phyloP scores from a whole-genome alignment of 148 eudicot genomes.

The Tetragonia tetragonoides region DNA sequence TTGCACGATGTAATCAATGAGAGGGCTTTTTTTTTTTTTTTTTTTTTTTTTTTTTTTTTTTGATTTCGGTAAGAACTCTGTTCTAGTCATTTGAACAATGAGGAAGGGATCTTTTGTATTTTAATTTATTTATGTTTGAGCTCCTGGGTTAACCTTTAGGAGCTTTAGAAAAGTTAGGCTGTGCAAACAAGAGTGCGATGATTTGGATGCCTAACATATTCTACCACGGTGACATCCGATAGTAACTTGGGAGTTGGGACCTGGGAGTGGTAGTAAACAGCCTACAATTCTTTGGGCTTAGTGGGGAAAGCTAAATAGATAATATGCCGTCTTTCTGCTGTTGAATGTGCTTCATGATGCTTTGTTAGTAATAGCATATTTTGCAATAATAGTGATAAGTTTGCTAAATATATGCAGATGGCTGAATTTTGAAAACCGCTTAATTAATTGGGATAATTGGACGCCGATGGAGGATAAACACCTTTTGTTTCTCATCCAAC shows the following conservation, averaged over 20 bases:
- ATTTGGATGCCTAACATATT: background rate
- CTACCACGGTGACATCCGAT: too few species aligned
- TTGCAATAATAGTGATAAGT: background rate
- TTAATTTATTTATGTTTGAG: background rate
- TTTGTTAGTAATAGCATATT: background rate
- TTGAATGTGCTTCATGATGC: background rate
- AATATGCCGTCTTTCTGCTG: too few species aligned
- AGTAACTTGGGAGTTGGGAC: too few species aligned
- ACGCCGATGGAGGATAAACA: slow-evolving; percentile 59
- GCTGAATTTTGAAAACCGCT: slow-evolving; percentile 70
- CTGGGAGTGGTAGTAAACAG: too few species aligned
- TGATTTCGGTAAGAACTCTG: too few species aligned
- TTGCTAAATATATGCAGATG: slow-evolving; percentile 45
- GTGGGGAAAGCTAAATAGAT: too few species aligned
- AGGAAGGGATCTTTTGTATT: background rate
- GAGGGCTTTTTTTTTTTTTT: too few species aligned
- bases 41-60: too few species aligned
- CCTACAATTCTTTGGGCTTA: too few species aligned
- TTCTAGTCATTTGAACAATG: background rate
- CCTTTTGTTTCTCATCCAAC: slow-evolving; percentile 56
- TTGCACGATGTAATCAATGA: too few species aligned
- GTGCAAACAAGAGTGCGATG: background rate
- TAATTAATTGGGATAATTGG: slow-evolving; percentile 61
- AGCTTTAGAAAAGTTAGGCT: background rate
- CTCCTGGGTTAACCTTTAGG: background rate